Evolutionary conservation across 2,329 filamentous ascomycete species (phyloP).

Genomic region (Lachnum nothofagi): DNA sequence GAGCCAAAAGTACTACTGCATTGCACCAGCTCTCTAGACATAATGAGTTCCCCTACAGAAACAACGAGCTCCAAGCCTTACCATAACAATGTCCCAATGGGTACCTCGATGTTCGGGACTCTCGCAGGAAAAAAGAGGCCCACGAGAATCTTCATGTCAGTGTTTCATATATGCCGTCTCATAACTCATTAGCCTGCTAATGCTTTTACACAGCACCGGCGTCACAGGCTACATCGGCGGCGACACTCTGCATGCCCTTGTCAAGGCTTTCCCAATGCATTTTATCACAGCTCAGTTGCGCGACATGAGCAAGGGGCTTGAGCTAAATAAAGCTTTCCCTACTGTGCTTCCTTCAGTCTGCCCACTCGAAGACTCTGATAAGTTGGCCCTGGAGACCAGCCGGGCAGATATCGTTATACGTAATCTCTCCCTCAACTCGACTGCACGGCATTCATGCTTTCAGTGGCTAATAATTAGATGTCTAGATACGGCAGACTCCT

Average conservation of each 20-base stretch:
- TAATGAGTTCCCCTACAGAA: no score
- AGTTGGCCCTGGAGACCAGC: slow-evolving; percentile 41
- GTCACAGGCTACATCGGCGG: slow-evolving; percentile 41
- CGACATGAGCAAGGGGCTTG: slow-evolving; percentile 45
- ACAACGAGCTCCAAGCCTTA: no score
- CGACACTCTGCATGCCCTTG: slow-evolving; percentile 40
- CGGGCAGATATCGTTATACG: slow-evolving; percentile 47
- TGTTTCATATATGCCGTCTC: background rate
- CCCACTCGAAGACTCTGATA: slow-evolving; percentile 39
- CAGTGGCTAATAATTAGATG: background rate
- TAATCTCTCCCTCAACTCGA: slow-evolving; percentile 9
- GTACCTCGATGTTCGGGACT: background rate
- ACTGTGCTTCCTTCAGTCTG: slow-evolving; percentile 48
- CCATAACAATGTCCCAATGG: no score
- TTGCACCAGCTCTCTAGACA: no score
- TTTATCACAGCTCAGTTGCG: slow-evolving; percentile 44
- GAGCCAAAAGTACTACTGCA: no score
- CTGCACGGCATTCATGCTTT: no score
- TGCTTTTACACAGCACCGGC: slow-evolving; percentile 24
- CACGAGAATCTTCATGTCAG: slow-evolving; percentile 28
- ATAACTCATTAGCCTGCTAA: background rate
- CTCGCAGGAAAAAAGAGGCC: slow-evolving; percentile 14
- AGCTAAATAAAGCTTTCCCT: slow-evolving; percentile 42
- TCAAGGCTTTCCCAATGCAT: slow-evolving; percentile 44
- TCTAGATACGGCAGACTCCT: slow-evolving; percentile 37